Percentiles rank a stretch among this genome's conserved stretches.
Conservation (phyloP, 140 eudicot species). For the Bidens hawaiensis region DNA sequence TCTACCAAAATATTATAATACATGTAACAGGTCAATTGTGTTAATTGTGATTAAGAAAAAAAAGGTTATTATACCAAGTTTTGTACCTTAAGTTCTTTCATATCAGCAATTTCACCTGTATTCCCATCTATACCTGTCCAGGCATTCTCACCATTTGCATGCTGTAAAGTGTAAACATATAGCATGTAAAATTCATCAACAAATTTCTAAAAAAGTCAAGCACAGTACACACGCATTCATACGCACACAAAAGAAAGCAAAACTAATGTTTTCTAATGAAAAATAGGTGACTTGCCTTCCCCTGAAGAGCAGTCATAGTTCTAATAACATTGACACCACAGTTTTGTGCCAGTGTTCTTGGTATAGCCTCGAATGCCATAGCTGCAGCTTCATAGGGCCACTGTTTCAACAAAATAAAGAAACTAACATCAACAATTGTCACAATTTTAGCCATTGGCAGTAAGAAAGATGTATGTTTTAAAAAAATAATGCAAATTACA, state of each 20-base stretch:
- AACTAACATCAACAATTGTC: background rate
- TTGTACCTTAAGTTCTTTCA: constrained; percentile 78
- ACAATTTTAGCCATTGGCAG: background rate
- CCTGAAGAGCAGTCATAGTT: constrained; percentile 91
- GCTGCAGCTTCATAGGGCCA: constrained; percentile 98
- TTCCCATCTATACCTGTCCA: constrained; percentile 90
- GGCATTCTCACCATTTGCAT: constrained; percentile 92
- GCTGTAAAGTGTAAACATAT: constrained; percentile 44
- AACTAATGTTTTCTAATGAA: no score
- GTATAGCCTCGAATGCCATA: constrained; percentile 83
- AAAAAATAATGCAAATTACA: no score
- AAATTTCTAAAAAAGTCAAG: background rate
- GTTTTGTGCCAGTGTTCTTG: constrained; percentile 84
- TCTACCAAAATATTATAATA: constrained; percentile 32
- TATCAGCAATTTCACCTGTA: constrained; percentile 77
- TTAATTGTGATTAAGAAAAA: background rate
- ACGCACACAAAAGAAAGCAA: no score
- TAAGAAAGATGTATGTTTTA: background rate
- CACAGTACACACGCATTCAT: no score
- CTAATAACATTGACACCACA: constrained; percentile 89
- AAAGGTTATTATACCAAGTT: background rate
- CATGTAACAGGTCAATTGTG: background rate
- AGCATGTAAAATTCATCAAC: background rate
- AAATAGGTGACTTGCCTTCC: constrained; percentile 49
- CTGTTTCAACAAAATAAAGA: constrained; percentile 38